These are phyloP conservation scores for Colletotrichum cereale DNA, from an alignment of 2,329 filamentous ascomycete species.

Conservation along the genomic window DNA sequence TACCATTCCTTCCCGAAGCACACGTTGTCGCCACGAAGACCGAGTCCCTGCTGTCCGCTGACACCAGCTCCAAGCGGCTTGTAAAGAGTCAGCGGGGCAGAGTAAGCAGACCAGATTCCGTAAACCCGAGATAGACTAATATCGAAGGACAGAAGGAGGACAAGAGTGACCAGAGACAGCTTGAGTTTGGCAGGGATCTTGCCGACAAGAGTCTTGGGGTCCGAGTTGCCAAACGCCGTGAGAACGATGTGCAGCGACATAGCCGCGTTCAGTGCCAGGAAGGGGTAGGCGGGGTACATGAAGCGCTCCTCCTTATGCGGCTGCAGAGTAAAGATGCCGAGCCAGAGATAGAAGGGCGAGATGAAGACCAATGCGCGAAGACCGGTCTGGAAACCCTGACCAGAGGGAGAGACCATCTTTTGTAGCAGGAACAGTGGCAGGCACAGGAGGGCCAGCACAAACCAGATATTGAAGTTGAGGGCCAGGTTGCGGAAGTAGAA, in stretches of 20 bases:
- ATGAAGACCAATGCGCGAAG: conserved; percentile 84
- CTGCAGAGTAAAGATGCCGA: conserved; percentile 89
- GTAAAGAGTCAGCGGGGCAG: conserved; percentile 81
- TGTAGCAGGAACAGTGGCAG: conserved; percentile 83
- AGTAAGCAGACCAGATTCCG: conserved; percentile 85
- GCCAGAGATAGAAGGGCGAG: conserved; percentile 93
- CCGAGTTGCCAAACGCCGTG: conserved; percentile 77
- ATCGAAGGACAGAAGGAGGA: conserved; percentile 74
- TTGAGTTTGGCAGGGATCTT: conserved; percentile 83
- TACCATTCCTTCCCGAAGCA: conserved; percentile 99
- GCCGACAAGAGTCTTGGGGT: conserved; percentile 75
- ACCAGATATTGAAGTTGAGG: conserved; percentile 97
- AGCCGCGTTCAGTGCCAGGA: conserved; percentile 88
- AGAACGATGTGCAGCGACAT: conserved; percentile 86
- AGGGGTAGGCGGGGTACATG: conserved; percentile 97
- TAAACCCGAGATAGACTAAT: conserved; percentile 79
- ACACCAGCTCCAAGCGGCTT: conserved; percentile 71
- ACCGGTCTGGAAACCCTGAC: conserved; percentile 75
- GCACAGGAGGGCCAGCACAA: conserved; percentile 80
- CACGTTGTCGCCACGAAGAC: conserved; percentile 74
- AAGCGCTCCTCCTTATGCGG: conserved; percentile 98
- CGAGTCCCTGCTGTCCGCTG: conserved; percentile 60
- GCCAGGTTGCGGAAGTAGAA: conserved; percentile 94
- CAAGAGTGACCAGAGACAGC: conserved; percentile 69
- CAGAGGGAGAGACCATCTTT: conserved; percentile 72